phyloP scores from a whole-genome alignment of 768 basidiomycete genomes.

The Pleurotus salmoneostramineus region DNA sequence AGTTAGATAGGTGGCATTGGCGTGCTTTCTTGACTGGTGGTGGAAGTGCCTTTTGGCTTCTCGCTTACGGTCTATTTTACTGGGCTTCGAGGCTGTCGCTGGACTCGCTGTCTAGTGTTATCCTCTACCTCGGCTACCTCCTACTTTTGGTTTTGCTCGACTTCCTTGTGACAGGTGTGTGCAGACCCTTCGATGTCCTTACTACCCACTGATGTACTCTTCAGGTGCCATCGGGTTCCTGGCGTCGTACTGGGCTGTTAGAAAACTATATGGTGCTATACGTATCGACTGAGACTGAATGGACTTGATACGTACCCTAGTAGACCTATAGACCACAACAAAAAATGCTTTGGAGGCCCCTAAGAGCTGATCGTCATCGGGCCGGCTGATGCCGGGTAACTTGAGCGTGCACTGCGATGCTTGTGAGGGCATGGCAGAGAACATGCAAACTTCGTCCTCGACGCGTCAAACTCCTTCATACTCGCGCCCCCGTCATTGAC shows the following conservation, averaged over 20 bases:
- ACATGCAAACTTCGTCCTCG: neutral
- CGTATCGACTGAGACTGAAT: slow-evolving; percentile 78
- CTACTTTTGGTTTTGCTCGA: slow-evolving; percentile 77
- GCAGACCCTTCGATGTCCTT: neutral
- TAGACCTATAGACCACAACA: too few species aligned
- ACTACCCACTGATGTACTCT: neutral
- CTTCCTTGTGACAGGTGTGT: slow-evolving; percentile 82
- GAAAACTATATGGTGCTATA: slow-evolving; percentile 77
- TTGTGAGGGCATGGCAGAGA: neutral
- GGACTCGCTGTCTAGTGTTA: slow-evolving; percentile 73
- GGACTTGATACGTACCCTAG: too few species aligned
- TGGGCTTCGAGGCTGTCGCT: slow-evolving; percentile 86
- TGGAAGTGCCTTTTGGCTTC: slow-evolving; percentile 88
- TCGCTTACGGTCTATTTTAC: slow-evolving; percentile 86
- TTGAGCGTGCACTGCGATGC: neutral
- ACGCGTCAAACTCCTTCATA: neutral
- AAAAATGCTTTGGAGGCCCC: too few species aligned
- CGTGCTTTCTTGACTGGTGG: slow-evolving; percentile 89
- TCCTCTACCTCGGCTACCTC: slow-evolving; percentile 90
- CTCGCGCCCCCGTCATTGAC: slow-evolving; percentile 24
- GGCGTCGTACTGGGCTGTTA: slow-evolving; percentile 88
- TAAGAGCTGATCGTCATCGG: too few species aligned
- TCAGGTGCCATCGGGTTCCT: slow-evolving; percentile 88
- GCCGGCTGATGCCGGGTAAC: too few species aligned
- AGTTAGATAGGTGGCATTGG: slow-evolving; percentile 84